Conservation (phyloP, 1,284 basidiomycete species). For the Malassezia equina region DNA sequence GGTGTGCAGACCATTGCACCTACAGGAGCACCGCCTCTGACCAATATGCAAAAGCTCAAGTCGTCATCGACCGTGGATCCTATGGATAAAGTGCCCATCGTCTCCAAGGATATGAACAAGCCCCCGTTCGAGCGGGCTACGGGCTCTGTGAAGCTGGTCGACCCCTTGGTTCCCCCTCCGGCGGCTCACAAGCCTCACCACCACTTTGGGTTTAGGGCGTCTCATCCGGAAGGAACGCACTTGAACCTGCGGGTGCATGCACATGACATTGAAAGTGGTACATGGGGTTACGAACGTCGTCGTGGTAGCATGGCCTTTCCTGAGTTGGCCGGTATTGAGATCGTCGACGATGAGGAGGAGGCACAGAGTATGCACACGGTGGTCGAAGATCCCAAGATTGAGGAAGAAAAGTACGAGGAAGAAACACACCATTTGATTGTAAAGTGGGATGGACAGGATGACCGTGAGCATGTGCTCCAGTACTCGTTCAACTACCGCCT, state of each 20-base stretch:
- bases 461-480: slow-evolving; percentile 56
- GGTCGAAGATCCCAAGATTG: background rate
- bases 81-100: background rate
- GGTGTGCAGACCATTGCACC: background rate
- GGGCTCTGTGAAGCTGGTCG: background rate
- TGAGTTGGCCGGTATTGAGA: background rate
- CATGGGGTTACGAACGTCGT: background rate
- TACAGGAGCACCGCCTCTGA: background rate
- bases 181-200: background rate
- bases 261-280: background rate
- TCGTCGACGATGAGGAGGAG: background rate
- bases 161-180: background rate
- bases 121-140: background rate
- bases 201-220: background rate
- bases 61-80: background rate
- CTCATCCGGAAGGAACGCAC: background rate
- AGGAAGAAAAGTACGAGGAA: slow-evolving; percentile 1
- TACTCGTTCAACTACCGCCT: slow-evolving; percentile 57
- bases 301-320: slow-evolving; percentile 6
- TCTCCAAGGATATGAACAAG: background rate
- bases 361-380: background rate
- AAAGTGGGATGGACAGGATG: slow-evolving; percentile 42
- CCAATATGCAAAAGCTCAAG: background rate
- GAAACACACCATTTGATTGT: slow-evolving; percentile 31
- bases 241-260: background rate